Base-by-base conservation (phyloP, 176 grass and related monocot species). In the Rhipidocladum racemiflorum region DNA sequence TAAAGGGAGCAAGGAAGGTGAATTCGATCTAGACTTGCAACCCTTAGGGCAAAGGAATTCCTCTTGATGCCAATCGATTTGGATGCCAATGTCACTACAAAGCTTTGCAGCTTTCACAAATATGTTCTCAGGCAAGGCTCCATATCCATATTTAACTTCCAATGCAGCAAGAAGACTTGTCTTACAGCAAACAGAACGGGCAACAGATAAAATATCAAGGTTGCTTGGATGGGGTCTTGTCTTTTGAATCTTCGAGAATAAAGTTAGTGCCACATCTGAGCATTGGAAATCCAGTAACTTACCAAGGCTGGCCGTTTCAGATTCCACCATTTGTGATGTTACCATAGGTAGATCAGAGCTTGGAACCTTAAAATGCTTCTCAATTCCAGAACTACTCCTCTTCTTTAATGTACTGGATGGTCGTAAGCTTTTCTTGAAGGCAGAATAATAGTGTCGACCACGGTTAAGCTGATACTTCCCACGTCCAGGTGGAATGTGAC, bases 41-140 rank as follows among this genome's bases (percentile, higher is more conserved):
- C 93, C 97, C 71, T 83, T 91, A 65, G 92, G 90, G 70, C 97
- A 99, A 50, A 91, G 32, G 54, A 90, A 99, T 43, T 86, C 97
- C 74, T 95, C 93, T 87, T 81, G 86, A 88, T 95, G 91, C 97
- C 97, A 99, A 78, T 88, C 83, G 74, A 95, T 91, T 86, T 84
- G 85, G 23, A 92, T 92, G 84, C 94, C 90, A 76, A 89, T 76
- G 60, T 99, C 97, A 85, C 93, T 95, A 86, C 89, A 99, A 81
- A 99, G 80, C 68, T 95, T 99, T 78, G 93, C 89, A 67, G 97
- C 97, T 81, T 91, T 99, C 69, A 95, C 87, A 81, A 81, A 99
- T 49, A 99, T 65, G 75, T 91, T 99, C 16, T 93, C 85, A 79
- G 88, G 97, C 54, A 99, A 79, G 27, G 68, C 38, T 55, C 91